Percentiles rank a stretch among this genome's conserved stretches.
Evolutionary conservation across 2,329 filamentous ascomycete genomes (phyloP).

Genomic region (Calonectria multiphialidica): DNA sequence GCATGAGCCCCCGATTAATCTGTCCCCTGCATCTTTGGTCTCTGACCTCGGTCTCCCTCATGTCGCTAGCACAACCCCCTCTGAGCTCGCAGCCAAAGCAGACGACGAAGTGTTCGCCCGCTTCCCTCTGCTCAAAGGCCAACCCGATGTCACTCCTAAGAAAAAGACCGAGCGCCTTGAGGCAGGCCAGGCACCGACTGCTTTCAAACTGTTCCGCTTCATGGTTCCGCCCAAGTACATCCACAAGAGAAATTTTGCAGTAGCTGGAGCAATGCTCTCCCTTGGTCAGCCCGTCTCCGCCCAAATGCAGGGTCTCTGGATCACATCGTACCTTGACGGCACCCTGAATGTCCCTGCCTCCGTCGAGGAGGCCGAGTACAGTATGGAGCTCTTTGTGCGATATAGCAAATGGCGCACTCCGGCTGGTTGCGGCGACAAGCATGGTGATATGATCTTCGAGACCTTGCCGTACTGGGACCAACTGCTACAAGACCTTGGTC

Average conservation of each 20-base stretch:
- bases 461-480: conserved; percentile 77
- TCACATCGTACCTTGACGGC: background rate
- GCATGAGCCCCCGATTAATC: background rate
- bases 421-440: conserved; percentile 69
- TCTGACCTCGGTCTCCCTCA: background rate
- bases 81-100: background rate
- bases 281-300: conserved; percentile 42
- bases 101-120: background rate
- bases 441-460: conserved; percentile 80
- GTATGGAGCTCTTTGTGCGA: conserved; percentile 72
- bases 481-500: conserved; percentile 72
- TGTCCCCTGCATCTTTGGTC: background rate
- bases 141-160: background rate
- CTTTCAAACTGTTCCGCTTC: conserved; percentile 59
- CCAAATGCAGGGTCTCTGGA: background rate
- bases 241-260: conserved; percentile 55
- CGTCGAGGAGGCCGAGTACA: conserved; percentile 52
- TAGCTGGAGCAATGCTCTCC: conserved; percentile 56
- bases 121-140: background rate
- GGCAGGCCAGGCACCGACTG: conserved; percentile 44
- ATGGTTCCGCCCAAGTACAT: conserved; percentile 54
- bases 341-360: background rate
- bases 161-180: background rate
- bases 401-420: conserved; percentile 78
- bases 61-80: background rate